A percentile compares a stretch with the other conserved stretches of the same genome.
phyloP scores from a whole-genome alignment of 106 monocot species.

The Chionographis japonica region DNA sequence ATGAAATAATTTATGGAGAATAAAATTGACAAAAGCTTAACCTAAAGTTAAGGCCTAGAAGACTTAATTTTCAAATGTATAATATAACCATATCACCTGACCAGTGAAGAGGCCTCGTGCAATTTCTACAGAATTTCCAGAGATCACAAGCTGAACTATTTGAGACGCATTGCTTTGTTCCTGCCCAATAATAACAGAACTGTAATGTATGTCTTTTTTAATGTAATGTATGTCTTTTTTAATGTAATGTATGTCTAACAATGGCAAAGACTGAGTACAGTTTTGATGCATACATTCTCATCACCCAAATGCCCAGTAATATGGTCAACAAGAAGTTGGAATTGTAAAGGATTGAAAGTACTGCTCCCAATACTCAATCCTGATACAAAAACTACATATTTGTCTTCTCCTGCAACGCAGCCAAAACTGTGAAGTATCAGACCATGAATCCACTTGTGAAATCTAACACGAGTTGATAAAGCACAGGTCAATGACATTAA shows the following conservation, averaged over 20 bases:
- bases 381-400: conserved; percentile 86
- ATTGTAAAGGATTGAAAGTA: conserved; percentile 81
- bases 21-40: not conserved
- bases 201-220: not conserved
- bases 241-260: not conserved
- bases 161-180: conserved; percentile 79
- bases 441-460: not conserved
- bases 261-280: not conserved
- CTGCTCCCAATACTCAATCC: conserved; percentile 75
- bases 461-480: not conserved
- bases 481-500: not conserved
- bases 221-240: not conserved
- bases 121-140: conserved; percentile 88
- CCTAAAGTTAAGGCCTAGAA: not conserved
- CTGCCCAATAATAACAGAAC: conserved; percentile 22
- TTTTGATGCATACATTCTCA: conserved; percentile 53
- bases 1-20: not conserved
- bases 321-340: conserved; percentile 97
- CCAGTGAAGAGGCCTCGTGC: conserved; percentile 55
- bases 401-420: conserved; percentile 75
- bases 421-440: conserved; percentile 5
- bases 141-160: conserved; percentile 84
- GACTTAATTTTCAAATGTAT: not conserved
- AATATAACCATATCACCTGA: conserved; percentile 46
- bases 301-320: conserved; percentile 91